These are phyloP conservation scores for Rutstroemia sp. DNA, from an alignment of 2,329 filamentous ascomycete species.

Conservation along the genomic window DNA sequence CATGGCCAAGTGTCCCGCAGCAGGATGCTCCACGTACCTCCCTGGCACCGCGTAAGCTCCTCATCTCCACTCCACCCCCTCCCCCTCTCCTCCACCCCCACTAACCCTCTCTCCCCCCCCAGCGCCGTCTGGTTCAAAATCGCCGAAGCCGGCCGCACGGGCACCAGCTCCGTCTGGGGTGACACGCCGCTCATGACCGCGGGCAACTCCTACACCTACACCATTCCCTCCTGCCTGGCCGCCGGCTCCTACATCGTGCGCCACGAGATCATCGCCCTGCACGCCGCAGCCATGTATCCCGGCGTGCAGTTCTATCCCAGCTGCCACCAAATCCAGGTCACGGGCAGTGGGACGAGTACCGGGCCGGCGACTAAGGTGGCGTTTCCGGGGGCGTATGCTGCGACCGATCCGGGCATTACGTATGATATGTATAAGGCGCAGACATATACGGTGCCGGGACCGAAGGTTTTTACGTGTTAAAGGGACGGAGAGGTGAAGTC, in stretches of 20 bases:
- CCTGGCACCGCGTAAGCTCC: conserved; percentile 35
- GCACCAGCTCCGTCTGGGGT: conserved; percentile 17
- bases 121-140: conserved; percentile 38
- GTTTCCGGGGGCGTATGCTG: conserved; percentile 42
- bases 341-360: conserved; percentile 35
- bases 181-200: conserved; percentile 25
- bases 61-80: too few species aligned
- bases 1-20: conserved; percentile 47
- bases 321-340: conserved; percentile 39
- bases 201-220: conserved; percentile 41
- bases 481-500: too few species aligned
- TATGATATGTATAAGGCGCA: conserved; percentile 34
- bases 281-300: conserved; percentile 37
- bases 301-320: conserved; percentile 23
- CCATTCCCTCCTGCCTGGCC: conserved; percentile 43
- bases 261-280: conserved; percentile 40
- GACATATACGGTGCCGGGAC: conserved; percentile 36
- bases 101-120: neutral
- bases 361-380: conserved; percentile 33
- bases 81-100: neutral
- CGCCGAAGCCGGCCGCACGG: conserved; percentile 31
- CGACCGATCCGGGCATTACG: conserved; percentile 34
- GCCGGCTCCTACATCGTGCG: conserved; percentile 48
- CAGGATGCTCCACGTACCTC: conserved; percentile 41
- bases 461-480: conserved; percentile 30